These are phyloP conservation scores for Prunus armeniaca DNA, from an alignment of 306 rosid genomes.

Conservation along the genomic window DNA sequence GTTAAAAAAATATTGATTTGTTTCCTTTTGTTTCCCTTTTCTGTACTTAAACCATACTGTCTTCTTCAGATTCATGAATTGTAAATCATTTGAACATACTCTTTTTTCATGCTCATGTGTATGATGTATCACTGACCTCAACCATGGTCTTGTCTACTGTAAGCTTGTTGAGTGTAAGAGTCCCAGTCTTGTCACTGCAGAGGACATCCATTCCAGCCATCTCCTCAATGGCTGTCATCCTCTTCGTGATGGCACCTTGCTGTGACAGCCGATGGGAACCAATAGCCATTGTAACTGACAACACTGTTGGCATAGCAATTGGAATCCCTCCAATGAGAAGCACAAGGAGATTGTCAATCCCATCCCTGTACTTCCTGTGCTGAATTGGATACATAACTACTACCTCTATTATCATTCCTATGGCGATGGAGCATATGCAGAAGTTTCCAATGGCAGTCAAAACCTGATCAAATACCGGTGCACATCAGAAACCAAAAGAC, in stretches of 20 bases:
- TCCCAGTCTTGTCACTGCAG: slow-evolving; percentile 91
- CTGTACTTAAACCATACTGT: neutral
- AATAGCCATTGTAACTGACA: slow-evolving; percentile 97
- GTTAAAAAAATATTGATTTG: neutral
- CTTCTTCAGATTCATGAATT: neutral
- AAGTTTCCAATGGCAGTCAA: slow-evolving; percentile 89
- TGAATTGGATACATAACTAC: slow-evolving; percentile 88
- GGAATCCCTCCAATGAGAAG: slow-evolving; percentile 96
- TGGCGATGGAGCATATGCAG: slow-evolving; percentile 83
- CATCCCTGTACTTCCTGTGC: slow-evolving; percentile 61
- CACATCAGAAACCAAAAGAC: slow-evolving; percentile 9
- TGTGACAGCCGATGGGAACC: slow-evolving; percentile 81
- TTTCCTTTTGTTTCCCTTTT: neutral
- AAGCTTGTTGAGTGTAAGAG: slow-evolving; percentile 84
- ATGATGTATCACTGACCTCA: slow-evolving; percentile 43
- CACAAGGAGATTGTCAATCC: slow-evolving; percentile 85
- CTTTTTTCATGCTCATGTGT: neutral
- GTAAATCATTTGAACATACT: neutral
- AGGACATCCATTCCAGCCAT: slow-evolving; percentile 97
- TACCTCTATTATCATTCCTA: slow-evolving; percentile 68
- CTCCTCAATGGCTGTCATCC: slow-evolving; percentile 97
- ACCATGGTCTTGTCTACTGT: slow-evolving; percentile 72
- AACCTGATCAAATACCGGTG: slow-evolving; percentile 43
- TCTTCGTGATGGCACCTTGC: slow-evolving; percentile 94
- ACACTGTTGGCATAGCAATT: slow-evolving; percentile 92